These are phyloP conservation scores for Tillandsia fasciculata DNA, from an alignment of 176 grass and related monocot species.

Conservation along the genomic window DNA sequence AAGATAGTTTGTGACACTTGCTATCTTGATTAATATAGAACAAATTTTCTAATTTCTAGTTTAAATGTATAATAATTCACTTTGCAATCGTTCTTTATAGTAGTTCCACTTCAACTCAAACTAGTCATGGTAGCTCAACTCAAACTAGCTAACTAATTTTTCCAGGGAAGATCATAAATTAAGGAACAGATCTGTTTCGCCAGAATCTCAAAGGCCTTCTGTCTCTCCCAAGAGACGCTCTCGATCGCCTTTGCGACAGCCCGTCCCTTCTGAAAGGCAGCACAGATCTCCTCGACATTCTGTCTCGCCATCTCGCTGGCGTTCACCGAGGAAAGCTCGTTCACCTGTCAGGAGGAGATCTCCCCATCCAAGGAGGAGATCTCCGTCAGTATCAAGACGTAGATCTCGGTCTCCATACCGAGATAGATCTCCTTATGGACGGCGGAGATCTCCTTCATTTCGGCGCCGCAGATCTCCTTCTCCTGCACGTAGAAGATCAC, in stretches of 20 bases:
- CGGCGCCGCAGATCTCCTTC: conserved; percentile 43
- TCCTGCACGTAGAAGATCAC: conserved; percentile 40
- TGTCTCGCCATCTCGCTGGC: conserved; percentile 36
- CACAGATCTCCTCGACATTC: conserved; percentile 34
- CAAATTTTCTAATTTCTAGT: too few relatives aligned
- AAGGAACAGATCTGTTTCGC: conserved; percentile 49
- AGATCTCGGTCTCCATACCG: conserved; percentile 36
- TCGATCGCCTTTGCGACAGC: conserved; percentile 34
- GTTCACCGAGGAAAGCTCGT: conserved; percentile 41
- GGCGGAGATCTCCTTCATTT: conserved; percentile 48
- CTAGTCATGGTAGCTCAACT: too few relatives aligned
- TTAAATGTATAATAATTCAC: not conserved
- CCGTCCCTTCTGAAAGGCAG: conserved; percentile 32
- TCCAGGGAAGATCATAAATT: conserved; percentile 40
- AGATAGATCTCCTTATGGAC: conserved; percentile 30
- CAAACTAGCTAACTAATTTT: not conserved
- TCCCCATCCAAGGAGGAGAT: conserved; percentile 36
- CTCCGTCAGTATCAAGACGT: conserved; percentile 30
- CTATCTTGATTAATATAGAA: too few relatives aligned
- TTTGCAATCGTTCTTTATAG: not conserved
- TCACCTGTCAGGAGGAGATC: conserved; percentile 39
- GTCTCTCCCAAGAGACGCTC: conserved; percentile 53
- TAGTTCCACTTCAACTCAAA: too few relatives aligned
- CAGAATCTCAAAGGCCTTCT: conserved; percentile 28
- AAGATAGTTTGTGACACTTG: too few relatives aligned